Conservation (phyloP, 345 rosid species). For the Eucalyptus victrix region DNA sequence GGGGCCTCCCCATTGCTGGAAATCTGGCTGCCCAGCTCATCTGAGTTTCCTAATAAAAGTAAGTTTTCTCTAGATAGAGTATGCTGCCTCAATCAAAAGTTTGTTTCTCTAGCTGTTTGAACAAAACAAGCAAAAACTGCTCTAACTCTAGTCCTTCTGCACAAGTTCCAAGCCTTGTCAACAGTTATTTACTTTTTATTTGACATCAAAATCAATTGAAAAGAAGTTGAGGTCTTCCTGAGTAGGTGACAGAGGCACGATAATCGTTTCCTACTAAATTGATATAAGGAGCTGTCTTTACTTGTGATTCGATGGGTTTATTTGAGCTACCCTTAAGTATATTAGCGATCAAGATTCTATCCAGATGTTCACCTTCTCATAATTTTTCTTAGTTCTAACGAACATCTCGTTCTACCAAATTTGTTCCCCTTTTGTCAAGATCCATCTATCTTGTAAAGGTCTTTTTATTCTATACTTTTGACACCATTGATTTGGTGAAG, state of each 20-base stretch:
- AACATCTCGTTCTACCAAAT: not conserved
- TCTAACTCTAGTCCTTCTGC: not conserved
- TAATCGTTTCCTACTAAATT: not conserved
- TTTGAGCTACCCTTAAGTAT: not conserved
- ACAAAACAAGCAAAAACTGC: not conserved
- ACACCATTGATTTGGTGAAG: not conserved
- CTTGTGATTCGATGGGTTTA: not conserved
- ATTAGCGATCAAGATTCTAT: not conserved
- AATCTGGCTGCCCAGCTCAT: not conserved
- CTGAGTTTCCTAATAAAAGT: not conserved
- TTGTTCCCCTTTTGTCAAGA: not conserved
- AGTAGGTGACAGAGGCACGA: not conserved
- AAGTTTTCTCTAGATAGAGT: not conserved
- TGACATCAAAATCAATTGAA: not conserved
- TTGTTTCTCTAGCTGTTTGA: not conserved
- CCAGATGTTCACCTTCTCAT: not conserved
- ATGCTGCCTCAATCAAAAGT: not conserved
- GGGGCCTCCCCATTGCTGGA: not conserved
- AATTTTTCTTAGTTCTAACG: not conserved
- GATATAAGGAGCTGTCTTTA: not conserved
- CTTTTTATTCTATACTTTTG: not conserved
- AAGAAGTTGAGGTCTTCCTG: not conserved
- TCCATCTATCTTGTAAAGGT: not conserved
- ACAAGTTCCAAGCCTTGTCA: not conserved
- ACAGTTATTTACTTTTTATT: not conserved